A percentile compares a stretch with the other conserved stretches of the same genome.
Conservation (phyloP, 164 flowering plant species). For the Chloranthus sessilifolius region DNA sequence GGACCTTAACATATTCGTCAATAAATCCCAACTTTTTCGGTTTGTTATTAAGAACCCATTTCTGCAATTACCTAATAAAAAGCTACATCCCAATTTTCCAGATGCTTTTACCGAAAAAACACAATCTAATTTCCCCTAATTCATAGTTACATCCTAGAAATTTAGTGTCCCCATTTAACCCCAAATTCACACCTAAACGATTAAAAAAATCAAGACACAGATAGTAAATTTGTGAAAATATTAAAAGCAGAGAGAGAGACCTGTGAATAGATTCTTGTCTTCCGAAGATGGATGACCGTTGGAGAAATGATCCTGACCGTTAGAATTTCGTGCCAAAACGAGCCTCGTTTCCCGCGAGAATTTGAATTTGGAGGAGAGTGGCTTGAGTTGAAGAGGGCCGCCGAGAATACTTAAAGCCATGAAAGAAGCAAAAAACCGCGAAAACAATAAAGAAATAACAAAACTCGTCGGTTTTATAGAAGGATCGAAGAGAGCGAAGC, state of each 20-base stretch:
- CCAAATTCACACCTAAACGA: neutral
- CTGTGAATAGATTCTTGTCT: slow-evolving; percentile 27
- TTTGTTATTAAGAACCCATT: too few species aligned
- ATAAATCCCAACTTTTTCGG: too few species aligned
- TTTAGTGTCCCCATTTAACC: too few species aligned
- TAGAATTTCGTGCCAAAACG: slow-evolving; percentile 44
- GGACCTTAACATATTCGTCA: too few species aligned
- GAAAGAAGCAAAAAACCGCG: neutral
- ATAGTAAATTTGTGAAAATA: neutral
- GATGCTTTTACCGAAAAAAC: too few species aligned
- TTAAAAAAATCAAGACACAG: neutral
- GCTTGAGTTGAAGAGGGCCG: slow-evolving; percentile 12
- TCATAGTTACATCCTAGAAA: too few species aligned
- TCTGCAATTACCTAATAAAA: neutral
- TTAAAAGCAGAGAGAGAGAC: slow-evolving; percentile 18
- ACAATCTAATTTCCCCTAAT: neutral
- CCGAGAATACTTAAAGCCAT: slow-evolving; percentile 21
- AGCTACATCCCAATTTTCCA: neutral
- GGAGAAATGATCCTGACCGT: slow-evolving; percentile 20
- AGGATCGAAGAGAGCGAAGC: neutral
- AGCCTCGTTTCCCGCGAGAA: slow-evolving; percentile 7
- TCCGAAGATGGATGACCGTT: slow-evolving; percentile 18
- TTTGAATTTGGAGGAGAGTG: slow-evolving; percentile 13
- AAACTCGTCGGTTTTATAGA: neutral
- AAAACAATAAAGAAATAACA: neutral